phyloP scores from a whole-genome alignment of 305 asterid genomes.

The Vinca major region DNA sequence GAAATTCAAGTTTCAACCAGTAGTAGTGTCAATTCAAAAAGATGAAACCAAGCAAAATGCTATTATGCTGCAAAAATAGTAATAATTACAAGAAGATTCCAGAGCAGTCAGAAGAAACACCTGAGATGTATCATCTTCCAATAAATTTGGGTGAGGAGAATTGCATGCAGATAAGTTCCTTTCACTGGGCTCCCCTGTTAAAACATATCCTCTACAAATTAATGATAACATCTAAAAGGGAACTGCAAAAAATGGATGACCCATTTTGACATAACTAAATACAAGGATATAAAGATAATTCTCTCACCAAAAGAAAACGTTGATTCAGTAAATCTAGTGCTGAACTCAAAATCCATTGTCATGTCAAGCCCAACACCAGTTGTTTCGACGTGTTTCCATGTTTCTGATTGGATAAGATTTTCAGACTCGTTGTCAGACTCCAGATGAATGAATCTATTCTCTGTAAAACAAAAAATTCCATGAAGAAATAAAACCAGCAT shows the following conservation, averaged over 20 bases:
- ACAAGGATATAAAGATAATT: not conserved
- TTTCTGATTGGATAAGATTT: conserved; percentile 19
- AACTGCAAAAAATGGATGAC: not conserved
- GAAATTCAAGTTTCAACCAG: not conserved
- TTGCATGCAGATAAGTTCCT: conserved; percentile 21
- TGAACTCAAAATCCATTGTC: conserved; percentile 25
- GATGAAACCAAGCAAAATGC: not conserved
- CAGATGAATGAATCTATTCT: conserved; percentile 44
- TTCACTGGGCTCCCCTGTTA: conserved; percentile 24
- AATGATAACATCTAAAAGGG: conserved; percentile 29
- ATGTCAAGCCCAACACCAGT: conserved; percentile 22
- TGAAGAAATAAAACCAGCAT: conserved; percentile 8
- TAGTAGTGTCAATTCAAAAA: too few relatives aligned
- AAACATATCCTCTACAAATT: conserved; percentile 20
- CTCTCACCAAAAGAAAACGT: conserved; percentile 32
- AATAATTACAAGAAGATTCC: conserved; percentile 9
- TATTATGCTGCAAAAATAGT: conserved; percentile 2
- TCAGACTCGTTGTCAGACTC: conserved; percentile 74
- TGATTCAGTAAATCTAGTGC: conserved; percentile 31
- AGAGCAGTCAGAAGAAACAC: conserved; percentile 35
- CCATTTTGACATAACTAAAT: not conserved
- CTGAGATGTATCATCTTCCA: conserved; percentile 34
- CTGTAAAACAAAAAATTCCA: conserved; percentile 24
- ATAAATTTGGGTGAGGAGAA: conserved; percentile 24
- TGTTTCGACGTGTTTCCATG: conserved; percentile 24